Conservation (phyloP, 1,139 yeast genomes). For the Petasospora rhodanensis region DNA sequence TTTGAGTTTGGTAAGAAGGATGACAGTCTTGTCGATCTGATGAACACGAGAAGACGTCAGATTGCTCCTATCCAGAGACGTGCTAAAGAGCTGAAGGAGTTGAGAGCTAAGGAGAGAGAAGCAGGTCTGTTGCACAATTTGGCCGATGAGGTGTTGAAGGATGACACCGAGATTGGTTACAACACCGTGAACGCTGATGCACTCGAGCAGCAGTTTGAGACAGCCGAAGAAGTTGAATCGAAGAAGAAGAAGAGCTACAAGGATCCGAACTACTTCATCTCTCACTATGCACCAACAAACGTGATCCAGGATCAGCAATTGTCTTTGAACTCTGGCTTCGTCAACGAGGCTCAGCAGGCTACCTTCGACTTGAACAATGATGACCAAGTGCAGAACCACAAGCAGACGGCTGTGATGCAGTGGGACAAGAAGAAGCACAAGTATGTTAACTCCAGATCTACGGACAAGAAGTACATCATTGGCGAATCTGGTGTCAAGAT, state of each 20-base stretch:
- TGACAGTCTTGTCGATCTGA: slow-evolving; percentile 71
- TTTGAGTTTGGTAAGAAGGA: slow-evolving; percentile 78
- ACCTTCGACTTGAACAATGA: slow-evolving; percentile 82
- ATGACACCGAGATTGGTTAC: slow-evolving; percentile 52
- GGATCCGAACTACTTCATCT: slow-evolving; percentile 81
- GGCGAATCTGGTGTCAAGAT: slow-evolving; percentile 94
- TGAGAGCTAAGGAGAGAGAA: slow-evolving; percentile 67
- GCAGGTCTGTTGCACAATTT: slow-evolving; percentile 72
- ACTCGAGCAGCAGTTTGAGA: slow-evolving; percentile 52
- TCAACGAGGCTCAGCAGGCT: slow-evolving; percentile 78
- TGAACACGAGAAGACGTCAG: slow-evolving; percentile 82
- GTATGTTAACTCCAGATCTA: slow-evolving; percentile 75
- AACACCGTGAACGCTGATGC: slow-evolving; percentile 49
- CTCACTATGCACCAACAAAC: slow-evolving; percentile 84
- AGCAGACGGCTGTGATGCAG: slow-evolving; percentile 66
- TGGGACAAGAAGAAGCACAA: slow-evolving; percentile 97
- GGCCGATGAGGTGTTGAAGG: slow-evolving; percentile 65
- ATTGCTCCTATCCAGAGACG: slow-evolving; percentile 80
- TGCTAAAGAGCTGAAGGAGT: slow-evolving; percentile 40
- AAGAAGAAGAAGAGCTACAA: slow-evolving; percentile 47
- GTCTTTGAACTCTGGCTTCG: slow-evolving; percentile 57
- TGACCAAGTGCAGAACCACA: slow-evolving; percentile 61
- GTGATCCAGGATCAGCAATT: slow-evolving; percentile 83
- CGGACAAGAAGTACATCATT: slow-evolving; percentile 80
- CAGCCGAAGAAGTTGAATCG: slow-evolving; percentile 47